Percentiles rank a stretch among this genome's conserved stretches.
phyloP scores from a whole-genome alignment of 441 rosid species.

The Populus trichocarpa region DNA sequence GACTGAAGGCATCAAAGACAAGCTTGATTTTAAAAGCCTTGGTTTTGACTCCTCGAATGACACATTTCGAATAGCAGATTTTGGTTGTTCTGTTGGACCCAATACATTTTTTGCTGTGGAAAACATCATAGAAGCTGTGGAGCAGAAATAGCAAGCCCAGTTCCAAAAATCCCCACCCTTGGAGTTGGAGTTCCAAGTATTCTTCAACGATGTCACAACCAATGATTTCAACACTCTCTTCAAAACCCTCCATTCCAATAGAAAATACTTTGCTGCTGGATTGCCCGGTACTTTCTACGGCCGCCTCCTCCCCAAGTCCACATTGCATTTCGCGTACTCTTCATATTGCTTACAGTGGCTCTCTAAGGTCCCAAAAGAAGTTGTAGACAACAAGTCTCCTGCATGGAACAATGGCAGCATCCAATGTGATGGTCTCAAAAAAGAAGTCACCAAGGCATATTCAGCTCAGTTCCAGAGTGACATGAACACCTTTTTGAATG shows the following conservation, averaged over 20 bases:
- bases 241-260: conserved; percentile 12
- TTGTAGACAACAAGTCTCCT: conserved; percentile 5
- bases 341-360: conserved; percentile 33
- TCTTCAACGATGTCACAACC: conserved; percentile 16
- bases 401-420: conserved; percentile 17
- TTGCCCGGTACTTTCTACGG: conserved; percentile 31
- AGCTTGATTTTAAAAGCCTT: conserved; percentile 1
- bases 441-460: conserved; percentile 29
- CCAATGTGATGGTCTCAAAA: neutral
- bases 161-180: neutral
- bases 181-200: conserved; percentile 21
- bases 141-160: neutral
- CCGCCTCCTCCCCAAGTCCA: conserved; percentile 24
- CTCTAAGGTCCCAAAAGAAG: conserved; percentile 20
- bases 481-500: conserved; percentile 9
- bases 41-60: neutral
- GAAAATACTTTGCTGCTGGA: conserved; percentile 19
- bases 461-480: conserved; percentile 24
- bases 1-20: conserved; percentile 1
- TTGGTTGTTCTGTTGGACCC: conserved; percentile 26
- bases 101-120: conserved; percentile 20
- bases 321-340: conserved; percentile 24
- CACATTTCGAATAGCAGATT: conserved; percentile 10
- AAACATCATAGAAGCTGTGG: conserved; percentile 14
- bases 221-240: conserved; percentile 43